Conservation (phyloP, 1,139 yeast species). For the Meyerozyma guilliermondii region DNA sequence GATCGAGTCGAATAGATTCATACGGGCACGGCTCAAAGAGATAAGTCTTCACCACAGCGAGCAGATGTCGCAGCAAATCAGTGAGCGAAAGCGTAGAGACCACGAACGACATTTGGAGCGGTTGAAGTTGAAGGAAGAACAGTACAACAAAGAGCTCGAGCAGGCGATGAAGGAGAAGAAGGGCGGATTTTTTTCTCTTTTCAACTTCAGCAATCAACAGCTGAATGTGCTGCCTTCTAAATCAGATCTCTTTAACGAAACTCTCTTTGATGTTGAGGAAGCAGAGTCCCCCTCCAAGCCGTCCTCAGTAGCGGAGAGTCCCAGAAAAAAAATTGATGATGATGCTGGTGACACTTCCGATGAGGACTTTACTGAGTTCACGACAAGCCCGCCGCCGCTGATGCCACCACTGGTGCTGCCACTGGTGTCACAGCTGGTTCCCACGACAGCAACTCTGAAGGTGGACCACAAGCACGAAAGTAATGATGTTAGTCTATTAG, state of each 20-base stretch:
- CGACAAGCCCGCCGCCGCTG: neutral
- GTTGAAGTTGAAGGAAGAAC: slow-evolving; percentile 35
- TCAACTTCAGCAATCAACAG: slow-evolving; percentile 14
- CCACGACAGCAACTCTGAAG: neutral
- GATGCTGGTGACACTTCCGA: neutral
- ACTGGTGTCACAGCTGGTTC: neutral
- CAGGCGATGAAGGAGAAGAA: slow-evolving; percentile 23
- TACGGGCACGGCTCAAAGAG: slow-evolving; percentile 34
- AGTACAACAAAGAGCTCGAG: slow-evolving; percentile 29
- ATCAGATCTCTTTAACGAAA: neutral
- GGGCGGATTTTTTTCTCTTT: slow-evolving; percentile 23
- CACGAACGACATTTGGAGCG: slow-evolving; percentile 36
- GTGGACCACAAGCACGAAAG: neutral
- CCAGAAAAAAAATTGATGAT: neutral
- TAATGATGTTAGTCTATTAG: slow-evolving; percentile 1
- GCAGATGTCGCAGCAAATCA: slow-evolving; percentile 33
- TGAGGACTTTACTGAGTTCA: neutral
- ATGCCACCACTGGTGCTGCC: neutral
- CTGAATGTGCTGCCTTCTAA: neutral
- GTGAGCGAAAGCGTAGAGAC: slow-evolving; percentile 37
- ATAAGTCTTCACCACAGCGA: slow-evolving; percentile 38
- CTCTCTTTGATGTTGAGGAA: neutral
- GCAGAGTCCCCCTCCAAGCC: neutral
- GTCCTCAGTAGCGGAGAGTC: neutral
- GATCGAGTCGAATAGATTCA: slow-evolving; percentile 32